These are phyloP conservation scores for Colletotrichum spinosum DNA, from an alignment of 2,329 filamentous ascomycete species.

Conservation along the genomic window DNA sequence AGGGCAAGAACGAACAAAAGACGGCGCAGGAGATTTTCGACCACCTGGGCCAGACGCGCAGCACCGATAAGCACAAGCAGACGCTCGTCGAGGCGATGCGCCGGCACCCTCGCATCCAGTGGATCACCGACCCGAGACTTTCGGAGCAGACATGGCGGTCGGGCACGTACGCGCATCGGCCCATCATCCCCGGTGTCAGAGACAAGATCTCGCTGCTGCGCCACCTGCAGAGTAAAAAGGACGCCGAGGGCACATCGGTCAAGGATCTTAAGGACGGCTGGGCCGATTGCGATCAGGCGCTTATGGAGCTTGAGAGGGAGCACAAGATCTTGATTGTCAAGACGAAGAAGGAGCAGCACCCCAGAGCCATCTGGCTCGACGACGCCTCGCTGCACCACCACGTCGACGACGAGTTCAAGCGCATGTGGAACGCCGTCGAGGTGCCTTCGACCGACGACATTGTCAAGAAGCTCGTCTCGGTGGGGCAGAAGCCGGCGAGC, in stretches of 20 bases:
- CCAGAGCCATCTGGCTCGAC: constrained; percentile 89
- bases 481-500: constrained; percentile 86
- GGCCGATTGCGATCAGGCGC: constrained; percentile 83
- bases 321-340: constrained; percentile 87
- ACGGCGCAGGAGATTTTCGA: constrained; percentile 81
- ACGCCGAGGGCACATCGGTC: constrained; percentile 83
- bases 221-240: constrained; percentile 84
- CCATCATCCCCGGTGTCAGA: constrained; percentile 83
- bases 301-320: constrained; percentile 81
- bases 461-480: constrained; percentile 79
- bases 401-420: constrained; percentile 85
- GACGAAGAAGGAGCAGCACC: constrained; percentile 91
- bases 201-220: constrained; percentile 81
- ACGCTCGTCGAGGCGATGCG: constrained; percentile 77
- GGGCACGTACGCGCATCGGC: constrained; percentile 85
- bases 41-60: constrained; percentile 79
- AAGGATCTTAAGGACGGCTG: constrained; percentile 97
- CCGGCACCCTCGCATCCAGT: constrained; percentile 69
- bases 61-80: constrained; percentile 70
- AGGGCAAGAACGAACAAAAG: constrained; percentile 75
- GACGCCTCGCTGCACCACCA: constrained; percentile 80
- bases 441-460: constrained; percentile 82
- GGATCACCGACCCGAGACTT: constrained; percentile 66
- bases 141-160: constrained; percentile 74
- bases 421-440: constrained; percentile 84